Base-by-base conservation (phyloP, 1,284 basidiomycete species). In the Sanguinoderma infundibulare region DNA sequence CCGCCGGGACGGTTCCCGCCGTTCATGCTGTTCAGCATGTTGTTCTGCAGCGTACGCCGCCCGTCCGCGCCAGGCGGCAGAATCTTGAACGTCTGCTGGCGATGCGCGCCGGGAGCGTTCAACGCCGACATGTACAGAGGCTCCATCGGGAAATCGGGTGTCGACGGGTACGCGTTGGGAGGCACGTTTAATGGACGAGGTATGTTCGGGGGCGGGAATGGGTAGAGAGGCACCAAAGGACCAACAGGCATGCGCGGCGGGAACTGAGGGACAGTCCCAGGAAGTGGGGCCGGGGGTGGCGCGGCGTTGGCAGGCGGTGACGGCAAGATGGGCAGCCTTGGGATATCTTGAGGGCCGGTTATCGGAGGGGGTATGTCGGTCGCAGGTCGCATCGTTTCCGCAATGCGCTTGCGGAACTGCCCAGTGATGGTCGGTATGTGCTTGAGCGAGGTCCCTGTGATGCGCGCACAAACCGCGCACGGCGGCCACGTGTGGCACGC, bases 401-500 rank as follows among this genome's bases (percentile, higher is more conserved):
- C 49, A 12, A 51, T 51, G 49, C 49, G 49, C 32, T 51, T 51
- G 49, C 49, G 49, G 32, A 24, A 30, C 5, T 51, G 49, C 49
- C 15, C 32, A 32, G 49, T 51, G 49, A 51, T 34, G 49, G 20
- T 51, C 12, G 49, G 49, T n/a, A 51, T 35, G 32, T 36, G 49
- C 32, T 51, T 51, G n/a, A 51, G 4, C 32, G 49, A 51, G 20
- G 49, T 51, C 9, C 55, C 55, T 3, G 54, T 49, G 38, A 61
- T 61, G 28, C 60, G 39, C 20, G 60, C 60, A 32, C 60, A 61
- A 10, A 61, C 60, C 20, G 47, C 55, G 35, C 60, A 61, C 32
- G 60, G 60, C 36, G 60, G 60, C 55, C 55, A 61, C 51, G 54
- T 57, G 60, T 61, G 55, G 42, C 60, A 61, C 30, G 60, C 40